Percentiles rank a stretch among this genome's conserved stretches.
Conservation (phyloP, 345 rosid genomes). For the Melaleuca quinquenervia region DNA sequence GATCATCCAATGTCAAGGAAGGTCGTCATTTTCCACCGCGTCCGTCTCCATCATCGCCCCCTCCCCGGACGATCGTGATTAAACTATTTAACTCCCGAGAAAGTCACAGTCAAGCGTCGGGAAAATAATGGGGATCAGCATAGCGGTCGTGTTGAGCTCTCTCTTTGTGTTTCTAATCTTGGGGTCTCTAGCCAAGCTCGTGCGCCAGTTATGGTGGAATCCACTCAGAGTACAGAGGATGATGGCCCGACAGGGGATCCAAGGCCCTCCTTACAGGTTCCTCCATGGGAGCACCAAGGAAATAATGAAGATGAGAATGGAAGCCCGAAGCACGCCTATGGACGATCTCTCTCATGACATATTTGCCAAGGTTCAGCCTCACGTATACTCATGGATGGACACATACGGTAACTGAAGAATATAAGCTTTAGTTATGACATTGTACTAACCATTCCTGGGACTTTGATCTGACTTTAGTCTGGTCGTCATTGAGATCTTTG, state of each 20-base stretch:
- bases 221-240: background rate
- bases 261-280: background rate
- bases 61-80: background rate
- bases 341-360: background rate
- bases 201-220: background rate
- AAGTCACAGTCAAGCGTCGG: background rate
- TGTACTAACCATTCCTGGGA: too few species aligned
- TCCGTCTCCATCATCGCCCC: background rate
- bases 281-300: background rate
- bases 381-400: background rate
- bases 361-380: background rate
- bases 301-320: background rate
- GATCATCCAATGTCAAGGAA: background rate
- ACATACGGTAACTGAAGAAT: background rate
- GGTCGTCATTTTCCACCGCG: background rate
- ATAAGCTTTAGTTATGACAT: background rate
- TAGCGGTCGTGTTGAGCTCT: background rate
- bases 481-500: background rate
- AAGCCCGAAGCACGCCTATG: background rate
- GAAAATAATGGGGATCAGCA: background rate
- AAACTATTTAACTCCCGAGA: background rate
- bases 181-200: background rate
- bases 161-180: background rate
- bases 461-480: background rate
- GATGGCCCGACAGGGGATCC: background rate